Conservation (phyloP, 345 rosid species). For the Passiflora organensis region DNA sequence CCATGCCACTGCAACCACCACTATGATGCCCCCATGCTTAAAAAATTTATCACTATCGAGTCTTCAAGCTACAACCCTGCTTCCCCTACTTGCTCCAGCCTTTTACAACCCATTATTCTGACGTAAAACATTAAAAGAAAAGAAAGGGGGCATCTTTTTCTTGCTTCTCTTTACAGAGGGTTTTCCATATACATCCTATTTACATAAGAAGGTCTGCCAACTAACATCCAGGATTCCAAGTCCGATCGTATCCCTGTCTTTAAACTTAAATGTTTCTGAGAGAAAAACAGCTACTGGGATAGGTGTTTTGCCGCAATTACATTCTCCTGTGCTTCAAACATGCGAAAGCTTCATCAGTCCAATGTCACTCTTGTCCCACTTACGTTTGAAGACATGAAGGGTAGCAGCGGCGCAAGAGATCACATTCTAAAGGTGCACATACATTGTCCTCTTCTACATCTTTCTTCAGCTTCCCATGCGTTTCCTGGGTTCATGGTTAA, state of each 20-base stretch:
- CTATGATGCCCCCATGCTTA: conserved; percentile 11
- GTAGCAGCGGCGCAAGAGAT: conserved; percentile 18
- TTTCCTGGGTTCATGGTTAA: background rate
- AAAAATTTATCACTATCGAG: too few relatives aligned
- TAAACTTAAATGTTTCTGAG: too few relatives aligned
- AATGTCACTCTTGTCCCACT: conserved; percentile 24
- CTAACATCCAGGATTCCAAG: too few relatives aligned
- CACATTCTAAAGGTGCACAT: conserved; percentile 28
- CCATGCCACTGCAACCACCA: conserved; percentile 15
- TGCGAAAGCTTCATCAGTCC: conserved; percentile 13
- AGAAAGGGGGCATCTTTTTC: too few relatives aligned
- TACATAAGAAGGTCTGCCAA: too few relatives aligned
- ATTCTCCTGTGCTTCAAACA: conserved; percentile 11
- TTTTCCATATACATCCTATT: too few relatives aligned
- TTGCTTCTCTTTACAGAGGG: too few relatives aligned
- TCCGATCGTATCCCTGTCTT: too few relatives aligned
- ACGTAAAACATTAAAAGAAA: too few relatives aligned
- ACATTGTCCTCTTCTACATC: too few relatives aligned
- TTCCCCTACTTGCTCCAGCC: too few relatives aligned
- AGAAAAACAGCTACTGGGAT: background rate
- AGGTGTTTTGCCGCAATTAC: conserved; percentile 1
- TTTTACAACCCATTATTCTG: too few relatives aligned
- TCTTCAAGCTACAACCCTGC: background rate
- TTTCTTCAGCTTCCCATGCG: background rate
- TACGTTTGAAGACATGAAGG: conserved; percentile 19